Evolutionary conservation across 1,284 basidiomycete species (phyloP).

Genomic region (Termitomyces sp.): DNA sequence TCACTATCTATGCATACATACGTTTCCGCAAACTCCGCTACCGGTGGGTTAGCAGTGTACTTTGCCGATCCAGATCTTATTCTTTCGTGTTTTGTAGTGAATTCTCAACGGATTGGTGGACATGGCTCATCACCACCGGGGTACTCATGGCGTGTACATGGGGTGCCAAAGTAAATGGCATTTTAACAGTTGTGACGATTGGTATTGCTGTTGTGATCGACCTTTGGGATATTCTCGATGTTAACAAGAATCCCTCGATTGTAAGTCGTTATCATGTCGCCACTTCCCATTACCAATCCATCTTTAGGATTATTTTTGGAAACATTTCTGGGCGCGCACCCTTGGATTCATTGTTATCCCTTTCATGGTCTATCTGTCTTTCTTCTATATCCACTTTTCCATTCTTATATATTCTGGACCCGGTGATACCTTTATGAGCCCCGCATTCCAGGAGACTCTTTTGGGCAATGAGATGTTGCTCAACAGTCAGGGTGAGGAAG

Average conservation of each 20-base stretch:
- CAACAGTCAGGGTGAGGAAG: conserved; percentile 74
- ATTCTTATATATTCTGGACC: conserved; percentile 88
- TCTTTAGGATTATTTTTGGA: conserved; percentile 79
- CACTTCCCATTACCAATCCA: conserved; percentile 3
- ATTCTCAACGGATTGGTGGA: conserved; percentile 90
- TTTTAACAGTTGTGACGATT: conserved; percentile 87
- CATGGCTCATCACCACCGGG: conserved; percentile 89
- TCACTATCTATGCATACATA: conserved; percentile 93
- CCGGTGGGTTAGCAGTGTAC: conserved; percentile 43
- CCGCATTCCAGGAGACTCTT: conserved; percentile 96
- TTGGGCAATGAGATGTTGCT: conserved; percentile 88
- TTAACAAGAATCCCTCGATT: conserved; percentile 79
- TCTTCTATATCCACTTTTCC: conserved; percentile 96
- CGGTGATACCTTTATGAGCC: conserved; percentile 96
- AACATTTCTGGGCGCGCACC: conserved; percentile 85
- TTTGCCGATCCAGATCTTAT: not conserved
- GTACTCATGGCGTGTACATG: conserved; percentile 93
- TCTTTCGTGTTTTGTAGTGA: conserved; percentile 48
- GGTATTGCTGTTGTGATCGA: conserved; percentile 91
- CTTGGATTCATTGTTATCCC: conserved; percentile 88
- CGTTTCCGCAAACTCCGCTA: conserved; percentile 95
- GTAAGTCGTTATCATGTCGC: conserved; percentile 40
- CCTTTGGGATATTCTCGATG: conserved; percentile 92
- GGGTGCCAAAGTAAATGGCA: conserved; percentile 97
- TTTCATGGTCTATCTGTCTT: conserved; percentile 86